Conservation (phyloP, 129 eudicot genomes). For the Lactuca sativa region DNA sequence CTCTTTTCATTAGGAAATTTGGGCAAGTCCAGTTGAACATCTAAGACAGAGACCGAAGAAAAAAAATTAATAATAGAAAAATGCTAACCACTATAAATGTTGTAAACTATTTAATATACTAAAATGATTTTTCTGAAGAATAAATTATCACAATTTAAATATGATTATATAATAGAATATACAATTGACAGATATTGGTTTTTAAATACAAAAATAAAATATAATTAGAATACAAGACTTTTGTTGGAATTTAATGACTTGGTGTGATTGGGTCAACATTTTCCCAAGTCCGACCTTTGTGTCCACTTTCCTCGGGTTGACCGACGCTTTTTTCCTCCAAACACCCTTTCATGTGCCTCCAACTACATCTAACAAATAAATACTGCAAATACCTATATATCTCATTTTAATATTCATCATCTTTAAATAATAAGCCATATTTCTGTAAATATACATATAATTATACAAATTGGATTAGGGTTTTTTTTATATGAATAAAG, state of each 20-base stretch:
- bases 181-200: too few species aligned
- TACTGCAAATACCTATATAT: background rate
- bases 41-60: background rate
- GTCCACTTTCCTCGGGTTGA: constrained; percentile 7
- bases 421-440: background rate
- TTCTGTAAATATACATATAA: background rate
- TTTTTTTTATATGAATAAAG: too few species aligned
- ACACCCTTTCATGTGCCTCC: background rate
- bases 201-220: too few species aligned
- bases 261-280: background rate
- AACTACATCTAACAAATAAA: background rate
- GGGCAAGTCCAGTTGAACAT: background rate
- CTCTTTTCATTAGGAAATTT: background rate
- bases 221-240: background rate
- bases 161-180: background rate
- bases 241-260: background rate
- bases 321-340: background rate
- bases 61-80: too few species aligned
- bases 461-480: too few species aligned
- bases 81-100: background rate
- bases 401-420: background rate
- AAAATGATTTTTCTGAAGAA: too few species aligned
- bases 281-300: background rate
- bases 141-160: background rate
- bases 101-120: background rate